Evolutionary conservation across 805 yeast genomes (phyloP).

Genomic region (Teunomyces cretensis): DNA sequence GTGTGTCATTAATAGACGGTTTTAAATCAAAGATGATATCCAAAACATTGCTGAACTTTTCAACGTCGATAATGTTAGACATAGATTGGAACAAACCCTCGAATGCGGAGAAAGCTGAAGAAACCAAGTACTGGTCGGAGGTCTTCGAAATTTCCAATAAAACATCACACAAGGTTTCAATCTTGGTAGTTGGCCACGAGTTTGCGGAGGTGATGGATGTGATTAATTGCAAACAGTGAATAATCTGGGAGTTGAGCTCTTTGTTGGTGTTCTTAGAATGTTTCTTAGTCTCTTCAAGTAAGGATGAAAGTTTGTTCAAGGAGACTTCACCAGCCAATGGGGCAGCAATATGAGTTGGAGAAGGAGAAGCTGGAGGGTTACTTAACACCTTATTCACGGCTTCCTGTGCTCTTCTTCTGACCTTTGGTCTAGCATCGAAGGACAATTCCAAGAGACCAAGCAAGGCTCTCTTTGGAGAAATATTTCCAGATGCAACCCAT

Average conservation of each 20-base stretch:
- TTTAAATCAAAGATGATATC: conserved; percentile 73
- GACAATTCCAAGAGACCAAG: conserved; percentile 75
- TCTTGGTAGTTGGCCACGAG: conserved; percentile 76
- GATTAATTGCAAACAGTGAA: conserved; percentile 78
- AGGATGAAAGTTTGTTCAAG: conserved; percentile 50
- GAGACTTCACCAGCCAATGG: conserved; percentile 66
- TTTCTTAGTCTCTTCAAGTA: conserved; percentile 36
- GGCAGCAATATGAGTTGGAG: conserved; percentile 78
- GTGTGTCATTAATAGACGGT: conserved; percentile 80
- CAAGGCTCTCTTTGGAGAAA: conserved; percentile 81
- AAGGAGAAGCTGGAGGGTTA: conserved; percentile 74
- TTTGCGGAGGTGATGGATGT: conserved; percentile 66
- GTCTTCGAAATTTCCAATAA: conserved; percentile 75
- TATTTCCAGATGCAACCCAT: conserved; percentile 62
- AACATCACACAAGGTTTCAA: conserved; percentile 73
- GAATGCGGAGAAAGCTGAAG: conserved; percentile 79
- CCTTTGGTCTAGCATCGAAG: conserved; percentile 89
- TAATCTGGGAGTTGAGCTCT: conserved; percentile 56
- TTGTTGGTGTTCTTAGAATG: conserved; percentile 40
- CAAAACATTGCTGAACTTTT: conserved; percentile 61
- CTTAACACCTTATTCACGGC: conserved; percentile 66
- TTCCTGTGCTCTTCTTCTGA: conserved; percentile 92
- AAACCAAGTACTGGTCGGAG: conserved; percentile 80
- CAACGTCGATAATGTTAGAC: conserved; percentile 58
- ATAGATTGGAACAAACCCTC: conserved; percentile 74